Evolutionary conservation across 768 basidiomycete species (phyloP).

Genomic region (Psilocybe cyanescens): DNA sequence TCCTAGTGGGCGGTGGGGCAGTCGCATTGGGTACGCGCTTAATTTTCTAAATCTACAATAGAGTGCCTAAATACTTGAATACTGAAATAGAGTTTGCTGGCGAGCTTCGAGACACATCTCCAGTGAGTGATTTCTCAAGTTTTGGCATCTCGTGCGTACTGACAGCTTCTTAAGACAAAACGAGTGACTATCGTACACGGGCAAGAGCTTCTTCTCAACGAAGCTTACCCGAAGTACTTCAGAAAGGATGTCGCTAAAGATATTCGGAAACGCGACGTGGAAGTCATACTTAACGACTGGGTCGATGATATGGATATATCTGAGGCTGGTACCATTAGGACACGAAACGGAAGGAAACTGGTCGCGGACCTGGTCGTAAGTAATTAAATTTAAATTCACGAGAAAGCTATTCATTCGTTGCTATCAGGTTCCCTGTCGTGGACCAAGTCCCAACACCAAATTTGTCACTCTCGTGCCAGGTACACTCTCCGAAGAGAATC

Average conservation of each 20-base stretch:
- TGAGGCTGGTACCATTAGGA: slow-evolving; percentile 44
- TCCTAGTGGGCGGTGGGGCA: slow-evolving; percentile 59
- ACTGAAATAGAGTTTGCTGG: slow-evolving; percentile 39
- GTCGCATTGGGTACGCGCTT: slow-evolving; percentile 48
- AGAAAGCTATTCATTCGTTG: neutral
- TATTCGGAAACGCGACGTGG: slow-evolving; percentile 46
- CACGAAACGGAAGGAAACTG: slow-evolving; percentile 52
- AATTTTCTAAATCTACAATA: slow-evolving; percentile 14
- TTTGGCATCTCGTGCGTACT: slow-evolving; percentile 24
- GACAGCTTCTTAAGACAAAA: slow-evolving; percentile 34
- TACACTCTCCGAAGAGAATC: slow-evolving; percentile 39
- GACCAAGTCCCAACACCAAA: slow-evolving; percentile 49
- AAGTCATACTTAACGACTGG: slow-evolving; percentile 55
- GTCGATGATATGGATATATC: slow-evolving; percentile 47
- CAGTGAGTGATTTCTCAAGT: slow-evolving; percentile 29
- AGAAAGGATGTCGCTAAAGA: slow-evolving; percentile 50
- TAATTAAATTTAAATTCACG: neutral
- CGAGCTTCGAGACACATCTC: slow-evolving; percentile 44
- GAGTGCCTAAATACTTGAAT: slow-evolving; percentile 24
- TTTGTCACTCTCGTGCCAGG: slow-evolving; percentile 47
- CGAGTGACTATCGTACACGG: slow-evolving; percentile 66
- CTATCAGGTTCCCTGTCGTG: slow-evolving; percentile 37
- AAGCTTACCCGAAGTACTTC: slow-evolving; percentile 56
- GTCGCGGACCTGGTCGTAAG: slow-evolving; percentile 63
- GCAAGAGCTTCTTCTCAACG: slow-evolving; percentile 51